A percentile compares a stretch with the other conserved stretches of the same genome.
These are phyloP conservation scores for Fusarium sublunatum DNA, from an alignment of 2,329 filamentous ascomycete genomes.

Conservation along the genomic window DNA sequence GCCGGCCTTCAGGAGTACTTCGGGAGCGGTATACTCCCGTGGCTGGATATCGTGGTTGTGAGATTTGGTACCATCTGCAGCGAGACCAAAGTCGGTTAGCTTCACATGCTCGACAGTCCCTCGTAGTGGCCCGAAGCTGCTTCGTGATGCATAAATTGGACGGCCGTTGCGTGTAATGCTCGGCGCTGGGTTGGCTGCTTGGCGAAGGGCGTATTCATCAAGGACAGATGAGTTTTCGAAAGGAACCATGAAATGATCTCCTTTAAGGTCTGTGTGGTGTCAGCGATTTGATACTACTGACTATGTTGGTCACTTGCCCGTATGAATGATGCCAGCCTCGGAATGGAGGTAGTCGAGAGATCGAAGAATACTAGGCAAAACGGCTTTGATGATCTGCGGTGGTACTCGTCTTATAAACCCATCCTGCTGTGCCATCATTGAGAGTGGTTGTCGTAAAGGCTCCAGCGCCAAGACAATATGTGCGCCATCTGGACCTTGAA, in stretches of 20 bases:
- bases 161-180: constrained; percentile 39
- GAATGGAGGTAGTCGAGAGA: constrained; percentile 56
- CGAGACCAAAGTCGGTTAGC: constrained; percentile 47
- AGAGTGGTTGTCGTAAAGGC: constrained; percentile 43
- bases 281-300: too few species aligned
- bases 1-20: constrained; percentile 46
- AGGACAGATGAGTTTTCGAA: constrained; percentile 43
- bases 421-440: constrained; percentile 44
- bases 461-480: constrained; percentile 43
- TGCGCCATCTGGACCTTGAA: constrained; percentile 33
- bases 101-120: constrained; percentile 43
- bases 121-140: constrained; percentile 41
- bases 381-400: constrained; percentile 39
- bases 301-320: constrained; percentile 45
- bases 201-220: constrained; percentile 38
- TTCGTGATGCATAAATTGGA: constrained; percentile 40
- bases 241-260: constrained; percentile 44
- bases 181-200: constrained; percentile 41
- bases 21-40: constrained; percentile 47
- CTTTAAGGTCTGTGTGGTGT: constrained; percentile 36
- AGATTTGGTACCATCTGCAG: constrained; percentile 40
- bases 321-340: constrained; percentile 55
- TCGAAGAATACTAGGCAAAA: constrained; percentile 52
- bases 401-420: constrained; percentile 32
- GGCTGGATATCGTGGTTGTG: constrained; percentile 47